Evolutionary conservation across 2,329 filamentous ascomycete genomes (phyloP).

Genomic region (Fusarium napiforme): DNA sequence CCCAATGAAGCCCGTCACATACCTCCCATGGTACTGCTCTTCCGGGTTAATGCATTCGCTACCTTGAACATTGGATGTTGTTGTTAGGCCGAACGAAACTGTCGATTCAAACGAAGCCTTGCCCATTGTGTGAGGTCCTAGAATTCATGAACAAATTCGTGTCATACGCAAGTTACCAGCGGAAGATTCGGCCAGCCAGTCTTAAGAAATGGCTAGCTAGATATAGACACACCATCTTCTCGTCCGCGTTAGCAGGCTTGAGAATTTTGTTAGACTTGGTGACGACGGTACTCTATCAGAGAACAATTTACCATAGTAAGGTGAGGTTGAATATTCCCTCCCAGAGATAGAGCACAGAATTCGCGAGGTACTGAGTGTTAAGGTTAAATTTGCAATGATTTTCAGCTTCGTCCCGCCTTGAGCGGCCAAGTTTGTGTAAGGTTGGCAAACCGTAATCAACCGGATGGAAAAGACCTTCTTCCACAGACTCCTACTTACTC

Average conservation of each 20-base stretch:
- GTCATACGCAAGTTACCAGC: not conserved
- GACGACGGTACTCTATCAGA: not conserved
- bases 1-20: not conserved
- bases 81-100: not conserved
- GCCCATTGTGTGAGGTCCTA: not conserved
- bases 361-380: not conserved
- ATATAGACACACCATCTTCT: not conserved
- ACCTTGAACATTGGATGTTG: not conserved
- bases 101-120: not conserved
- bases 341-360: not conserved
- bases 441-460: no score
- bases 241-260: not conserved
- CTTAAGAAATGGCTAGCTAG: no score
- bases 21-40: not conserved
- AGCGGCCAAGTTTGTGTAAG: not conserved
- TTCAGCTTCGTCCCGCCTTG: not conserved
- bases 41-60: not conserved
- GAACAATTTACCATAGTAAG: not conserved
- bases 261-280: not conserved
- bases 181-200: not conserved
- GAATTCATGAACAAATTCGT: not conserved
- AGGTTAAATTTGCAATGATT: not conserved
- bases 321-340: not conserved
- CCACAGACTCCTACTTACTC: not conserved
- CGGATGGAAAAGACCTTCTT: not conserved